phyloP scores from a whole-genome alignment of 805 yeast species.

The Wickerhamiella azymoides region DNA sequence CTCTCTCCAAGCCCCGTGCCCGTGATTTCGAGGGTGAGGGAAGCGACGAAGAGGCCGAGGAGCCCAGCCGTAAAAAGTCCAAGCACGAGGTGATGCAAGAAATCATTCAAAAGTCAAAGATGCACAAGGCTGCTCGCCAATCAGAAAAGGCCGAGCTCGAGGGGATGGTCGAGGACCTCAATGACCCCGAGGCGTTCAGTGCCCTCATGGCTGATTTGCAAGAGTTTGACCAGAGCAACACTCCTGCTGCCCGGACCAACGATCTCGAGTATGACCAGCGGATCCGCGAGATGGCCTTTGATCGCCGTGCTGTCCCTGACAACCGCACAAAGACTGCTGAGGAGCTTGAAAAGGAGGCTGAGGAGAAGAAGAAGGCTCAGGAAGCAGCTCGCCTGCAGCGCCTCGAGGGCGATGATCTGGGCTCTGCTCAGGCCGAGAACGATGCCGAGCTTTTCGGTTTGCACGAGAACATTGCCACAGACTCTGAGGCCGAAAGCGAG shows the following conservation, averaged over 20 bases:
- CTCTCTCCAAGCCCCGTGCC: background rate
- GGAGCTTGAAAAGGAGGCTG: conserved; percentile 27
- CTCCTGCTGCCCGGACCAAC: background rate
- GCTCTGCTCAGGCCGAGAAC: conserved; percentile 26
- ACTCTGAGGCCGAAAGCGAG: conserved; percentile 39
- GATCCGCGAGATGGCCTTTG: conserved; percentile 29
- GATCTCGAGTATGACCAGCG: conserved; percentile 24
- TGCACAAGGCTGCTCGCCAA: conserved; percentile 30
- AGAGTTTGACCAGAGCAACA: conserved; percentile 7
- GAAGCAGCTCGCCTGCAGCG: conserved; percentile 26
- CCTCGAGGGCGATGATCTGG: conserved; percentile 26
- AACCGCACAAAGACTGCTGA: conserved; percentile 32
- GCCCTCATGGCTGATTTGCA: conserved; percentile 23
- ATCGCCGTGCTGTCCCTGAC: conserved; percentile 29
- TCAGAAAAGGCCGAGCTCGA: conserved; percentile 27
- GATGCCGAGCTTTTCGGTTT: conserved; percentile 30
- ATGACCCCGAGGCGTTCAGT: conserved; percentile 24
- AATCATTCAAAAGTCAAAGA: conserved; percentile 31
- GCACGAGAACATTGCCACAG: conserved; percentile 11
- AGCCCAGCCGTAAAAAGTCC: conserved; percentile 27
- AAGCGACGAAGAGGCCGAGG: conserved; percentile 17
- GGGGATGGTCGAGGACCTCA: conserved; percentile 26
- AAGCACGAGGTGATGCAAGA: conserved; percentile 33
- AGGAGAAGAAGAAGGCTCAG: conserved; percentile 22
- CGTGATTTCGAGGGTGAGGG: background rate